Percentiles rank a stretch among this genome's conserved stretches.
Conservation (phyloP, 2,329 filamentous ascomycete genomes). For the Westerdykella ornata region DNA sequence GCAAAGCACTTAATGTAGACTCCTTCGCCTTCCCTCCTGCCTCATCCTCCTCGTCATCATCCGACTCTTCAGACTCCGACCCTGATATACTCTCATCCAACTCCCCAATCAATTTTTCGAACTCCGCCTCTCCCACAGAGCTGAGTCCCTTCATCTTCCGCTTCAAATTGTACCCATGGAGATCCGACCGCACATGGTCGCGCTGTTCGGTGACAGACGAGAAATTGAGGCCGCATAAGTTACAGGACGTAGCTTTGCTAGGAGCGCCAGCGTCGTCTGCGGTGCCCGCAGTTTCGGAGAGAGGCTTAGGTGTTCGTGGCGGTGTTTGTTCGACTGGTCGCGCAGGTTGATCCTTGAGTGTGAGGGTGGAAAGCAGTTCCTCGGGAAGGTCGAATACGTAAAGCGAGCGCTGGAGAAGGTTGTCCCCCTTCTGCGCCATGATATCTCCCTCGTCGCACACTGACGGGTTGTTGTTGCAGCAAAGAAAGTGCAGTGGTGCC, state of each 20-base stretch:
- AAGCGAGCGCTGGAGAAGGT: slow-evolving; percentile 34
- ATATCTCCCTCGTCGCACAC: neutral
- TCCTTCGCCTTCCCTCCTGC: slow-evolving; percentile 50
- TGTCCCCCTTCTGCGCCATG: slow-evolving; percentile 28
- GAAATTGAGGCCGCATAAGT: slow-evolving; percentile 70
- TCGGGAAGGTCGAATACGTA: slow-evolving; percentile 73
- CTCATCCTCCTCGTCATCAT: slow-evolving; percentile 62
- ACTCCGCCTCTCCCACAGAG: slow-evolving; percentile 71
- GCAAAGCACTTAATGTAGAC: slow-evolving; percentile 64
- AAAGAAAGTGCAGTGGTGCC: neutral
- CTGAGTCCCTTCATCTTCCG: slow-evolving; percentile 71
- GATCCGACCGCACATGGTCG: slow-evolving; percentile 78
- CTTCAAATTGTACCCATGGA: slow-evolving; percentile 92
- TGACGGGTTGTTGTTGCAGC: neutral
- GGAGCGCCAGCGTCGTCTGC: slow-evolving; percentile 37
- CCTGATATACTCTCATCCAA: slow-evolving; percentile 90
- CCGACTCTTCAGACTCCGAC: slow-evolving; percentile 65
- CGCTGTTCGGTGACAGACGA: slow-evolving; percentile 71
- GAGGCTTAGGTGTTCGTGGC: slow-evolving; percentile 5
- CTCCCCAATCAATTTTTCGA: slow-evolving; percentile 76
- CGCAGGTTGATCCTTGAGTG: slow-evolving; percentile 44
- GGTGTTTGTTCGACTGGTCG: slow-evolving; percentile 14
- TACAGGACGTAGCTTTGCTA: slow-evolving; percentile 64
- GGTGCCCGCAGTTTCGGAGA: slow-evolving; percentile 12
- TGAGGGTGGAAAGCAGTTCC: slow-evolving; percentile 63